Base-by-base conservation (phyloP, 192 early-diverging fungal species). In the Phycomyces nitens region DNA sequence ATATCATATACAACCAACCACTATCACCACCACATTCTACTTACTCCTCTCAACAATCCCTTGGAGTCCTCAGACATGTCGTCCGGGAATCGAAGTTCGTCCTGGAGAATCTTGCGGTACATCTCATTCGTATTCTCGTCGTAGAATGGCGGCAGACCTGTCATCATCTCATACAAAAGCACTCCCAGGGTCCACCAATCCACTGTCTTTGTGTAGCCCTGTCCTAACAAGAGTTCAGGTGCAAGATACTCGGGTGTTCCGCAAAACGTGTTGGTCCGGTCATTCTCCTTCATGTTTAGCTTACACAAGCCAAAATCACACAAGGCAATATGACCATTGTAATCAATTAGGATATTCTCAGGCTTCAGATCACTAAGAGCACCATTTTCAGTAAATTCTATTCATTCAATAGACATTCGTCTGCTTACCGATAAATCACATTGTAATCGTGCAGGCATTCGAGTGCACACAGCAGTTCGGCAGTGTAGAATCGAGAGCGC, bases 211-310 rank as follows among this genome's bases (percentile, higher is more conserved):
- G 87, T 89, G 76, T 97, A 97, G 14, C 90, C 92, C 49, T 91
- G 86, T 53, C 86, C 89, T 41, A 88, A 79, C 10, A 98, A 75
- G 20, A 98, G 72, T 81, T 98, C 96, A 10, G 89, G 92, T 0
- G 96, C 93, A 52, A 99, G 87, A 72, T 97, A 99, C 70, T 99
- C 97, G n/a, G 96, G 96, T 10, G 97, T 99, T 10, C 97, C 97
- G 74, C 96, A 98, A 62, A 98, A 95, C 0, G 95, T 96, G 73
- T 89, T 86, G 26, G 97, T 98, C 40, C 87, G 92, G 60, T 92
- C 92, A 52, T 90, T 89, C 70, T 95, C 94, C 29, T 87, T 89
- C 89, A 96, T 98, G 71, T 95, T 93, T 43, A 94, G 78, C 73
- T 96, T 95, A 80, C 90, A 94, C 63, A 96, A 80, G 1, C 95